Evolutionary conservation across 2,329 filamentous ascomycete species (phyloP).

Genomic region (Cercospora janseana): DNA sequence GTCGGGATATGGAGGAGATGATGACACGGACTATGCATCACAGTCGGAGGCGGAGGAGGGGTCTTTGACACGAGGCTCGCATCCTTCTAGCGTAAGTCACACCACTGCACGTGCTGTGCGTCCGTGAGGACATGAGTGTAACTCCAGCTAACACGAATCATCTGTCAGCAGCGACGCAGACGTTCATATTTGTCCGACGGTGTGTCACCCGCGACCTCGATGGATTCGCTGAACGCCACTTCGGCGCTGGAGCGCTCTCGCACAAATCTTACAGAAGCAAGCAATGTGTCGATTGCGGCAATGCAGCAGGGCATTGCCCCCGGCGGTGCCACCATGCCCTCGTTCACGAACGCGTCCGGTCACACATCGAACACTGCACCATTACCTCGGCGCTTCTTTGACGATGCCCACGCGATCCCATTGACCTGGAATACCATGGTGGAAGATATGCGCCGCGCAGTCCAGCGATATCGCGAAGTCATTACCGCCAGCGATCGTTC

Average conservation of each 20-base stretch:
- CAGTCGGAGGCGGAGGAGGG: slow-evolving; percentile 77
- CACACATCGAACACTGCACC: slow-evolving; percentile 39
- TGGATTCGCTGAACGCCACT: slow-evolving; percentile 79
- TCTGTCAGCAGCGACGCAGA: slow-evolving; percentile 58
- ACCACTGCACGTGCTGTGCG: slow-evolving; percentile 26
- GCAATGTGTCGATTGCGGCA: slow-evolving; percentile 51
- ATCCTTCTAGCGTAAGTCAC: slow-evolving; percentile 63
- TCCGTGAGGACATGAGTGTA: slow-evolving; percentile 29
- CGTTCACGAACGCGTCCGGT: slow-evolving; percentile 53
- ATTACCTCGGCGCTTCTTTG: slow-evolving; percentile 81
- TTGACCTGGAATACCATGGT: slow-evolving; percentile 88
- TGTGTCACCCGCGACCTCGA: slow-evolving; percentile 81
- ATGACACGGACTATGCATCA: slow-evolving; percentile 91
- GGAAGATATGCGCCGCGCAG: slow-evolving; percentile 85
- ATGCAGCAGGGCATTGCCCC: slow-evolving; percentile 47
- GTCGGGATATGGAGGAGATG: slow-evolving; percentile 65
- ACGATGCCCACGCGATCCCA: slow-evolving; percentile 76
- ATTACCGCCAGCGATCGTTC: slow-evolving; percentile 78
- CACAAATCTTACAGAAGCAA: slow-evolving; percentile 50
- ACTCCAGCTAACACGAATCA: slow-evolving; percentile 26
- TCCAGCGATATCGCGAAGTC: slow-evolving; percentile 87
- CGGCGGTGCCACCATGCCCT: slow-evolving; percentile 54
- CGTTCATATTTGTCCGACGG: slow-evolving; percentile 66
- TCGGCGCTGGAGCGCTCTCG: slow-evolving; percentile 60
- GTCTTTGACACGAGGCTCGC: slow-evolving; percentile 66